These are phyloP conservation scores for Kodamaea kakaduensis DNA, from an alignment of 805 yeast genomes.

Conservation along the genomic window DNA sequence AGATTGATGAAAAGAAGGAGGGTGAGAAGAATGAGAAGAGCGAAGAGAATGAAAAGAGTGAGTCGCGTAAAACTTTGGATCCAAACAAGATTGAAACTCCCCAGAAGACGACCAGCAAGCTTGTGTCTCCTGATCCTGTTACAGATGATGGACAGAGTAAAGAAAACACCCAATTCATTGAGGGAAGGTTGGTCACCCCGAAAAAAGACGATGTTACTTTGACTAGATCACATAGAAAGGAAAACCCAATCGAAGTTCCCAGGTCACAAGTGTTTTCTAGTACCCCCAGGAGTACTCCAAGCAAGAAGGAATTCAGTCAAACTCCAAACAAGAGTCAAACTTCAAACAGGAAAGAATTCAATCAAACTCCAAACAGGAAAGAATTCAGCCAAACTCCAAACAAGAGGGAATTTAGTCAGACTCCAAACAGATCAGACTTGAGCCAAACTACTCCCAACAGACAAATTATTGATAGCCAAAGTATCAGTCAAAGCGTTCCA, in stretches of 20 bases:
- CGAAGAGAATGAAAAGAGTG: background rate
- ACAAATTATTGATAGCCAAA: too few relatives aligned
- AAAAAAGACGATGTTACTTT: background rate
- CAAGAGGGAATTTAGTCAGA: background rate
- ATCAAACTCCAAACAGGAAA: background rate
- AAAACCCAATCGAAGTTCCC: too few relatives aligned
- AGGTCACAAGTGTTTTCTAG: too few relatives aligned
- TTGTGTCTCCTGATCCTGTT: too few relatives aligned
- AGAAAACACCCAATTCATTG: background rate
- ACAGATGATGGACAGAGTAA: too few relatives aligned
- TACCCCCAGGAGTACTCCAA: too few relatives aligned
- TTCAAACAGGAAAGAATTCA: background rate
- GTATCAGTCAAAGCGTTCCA: too few relatives aligned
- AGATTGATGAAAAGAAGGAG: too few relatives aligned
- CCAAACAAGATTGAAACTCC: background rate
- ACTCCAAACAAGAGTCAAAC: background rate
- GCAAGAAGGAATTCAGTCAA: too few relatives aligned
- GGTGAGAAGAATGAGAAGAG: conserved; percentile 1
- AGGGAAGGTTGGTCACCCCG: conserved; percentile 1
- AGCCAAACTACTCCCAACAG: too few relatives aligned
- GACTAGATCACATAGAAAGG: background rate
- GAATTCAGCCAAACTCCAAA: background rate
- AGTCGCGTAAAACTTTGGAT: background rate
- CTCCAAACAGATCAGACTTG: background rate
- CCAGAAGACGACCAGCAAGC: background rate